Percentiles rank a stretch among this genome's conserved stretches.
These are phyloP conservation scores for Yamadazyma sp. DNA, from an alignment of 805 yeast genomes.

Conservation along the genomic window DNA sequence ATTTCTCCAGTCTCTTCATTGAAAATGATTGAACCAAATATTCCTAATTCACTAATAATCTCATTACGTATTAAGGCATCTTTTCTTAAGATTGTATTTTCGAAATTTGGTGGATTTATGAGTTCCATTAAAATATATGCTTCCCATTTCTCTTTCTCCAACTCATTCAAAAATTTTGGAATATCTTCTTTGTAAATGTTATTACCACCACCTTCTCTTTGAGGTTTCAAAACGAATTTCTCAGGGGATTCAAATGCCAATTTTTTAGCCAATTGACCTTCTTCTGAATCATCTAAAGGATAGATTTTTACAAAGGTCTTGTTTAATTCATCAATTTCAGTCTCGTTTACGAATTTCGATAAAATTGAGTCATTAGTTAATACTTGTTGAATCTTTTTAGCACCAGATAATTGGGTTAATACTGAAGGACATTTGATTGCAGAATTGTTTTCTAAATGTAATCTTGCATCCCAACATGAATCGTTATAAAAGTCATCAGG, in stretches of 20 bases:
- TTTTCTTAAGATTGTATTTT: conserved; percentile 69
- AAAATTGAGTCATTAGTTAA: conserved; percentile 58
- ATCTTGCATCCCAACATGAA: conserved; percentile 75
- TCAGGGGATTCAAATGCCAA: conserved; percentile 68
- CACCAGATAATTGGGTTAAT: conserved; percentile 86
- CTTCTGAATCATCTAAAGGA: conserved; percentile 72
- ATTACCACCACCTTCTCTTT: conserved; percentile 98
- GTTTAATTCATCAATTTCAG: conserved; percentile 32
- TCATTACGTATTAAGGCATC: conserved; percentile 64
- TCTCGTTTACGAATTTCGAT: conserved; percentile 38
- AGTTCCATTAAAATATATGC: conserved; percentile 94
- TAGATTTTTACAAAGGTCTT: conserved; percentile 82
- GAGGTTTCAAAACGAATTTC: conserved; percentile 87
- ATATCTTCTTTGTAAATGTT: conserved; percentile 86
- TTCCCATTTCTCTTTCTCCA: conserved; percentile 75
- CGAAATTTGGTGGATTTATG: conserved; percentile 69
- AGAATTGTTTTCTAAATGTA: conserved; percentile 62
- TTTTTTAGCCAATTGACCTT: conserved; percentile 60
- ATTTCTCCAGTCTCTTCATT: conserved; percentile 59
- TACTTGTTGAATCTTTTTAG: conserved; percentile 90
- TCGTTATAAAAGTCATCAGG: conserved; percentile 71
- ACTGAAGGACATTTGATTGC: conserved; percentile 93
- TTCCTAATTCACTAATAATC: conserved; percentile 85
- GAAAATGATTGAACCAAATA: conserved; percentile 81
- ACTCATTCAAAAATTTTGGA: conserved; percentile 59